Evolutionary conservation across 305 asterid species (phyloP), one percentile per base, ranked within the genome.

Genomic region (Fraxinus paxiana): DNA sequence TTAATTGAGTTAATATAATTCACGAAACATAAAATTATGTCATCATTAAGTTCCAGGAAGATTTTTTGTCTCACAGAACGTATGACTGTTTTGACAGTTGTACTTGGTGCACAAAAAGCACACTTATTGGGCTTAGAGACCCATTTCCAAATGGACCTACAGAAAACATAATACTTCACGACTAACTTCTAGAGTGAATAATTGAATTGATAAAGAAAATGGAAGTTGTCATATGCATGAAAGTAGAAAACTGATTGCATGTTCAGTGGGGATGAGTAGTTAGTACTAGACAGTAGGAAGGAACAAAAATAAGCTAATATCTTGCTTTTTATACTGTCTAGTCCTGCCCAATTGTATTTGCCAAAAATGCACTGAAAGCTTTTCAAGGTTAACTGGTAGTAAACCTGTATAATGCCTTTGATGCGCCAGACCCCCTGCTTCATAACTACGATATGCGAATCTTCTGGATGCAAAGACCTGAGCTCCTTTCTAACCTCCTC

Each of bases 331-430:
- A 65, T 26, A 65, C 18, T 10, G 3, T 65, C 73, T 8, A 20
- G 13, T 22, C 70, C 70, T 2, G 26, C 15, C 33, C 70, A 61
- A 7, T 28, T 13, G 18, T 13, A 67, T 67, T 35, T 67, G n/a
- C 24, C 74, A 69, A 69, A 28, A 3, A 13, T 30, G 41, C 22
- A 38, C 2, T 2, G 15, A 70, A 41, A 4, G 31, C 54, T 6
- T 30, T 26, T 10, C 31, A 51, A 17, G 17, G 13, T 72, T 15
- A 35, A 31, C 15, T 61, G 72, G 74, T 20, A 35, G 79, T 67
- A 26, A 54, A 92, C 98, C 97, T 94, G 94, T 84, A 94, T 89
- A 79, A 90, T 86, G 88, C 96, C 97, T 87, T 90, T 94, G 88
- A 94, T 77, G 67, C 95, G 94, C 97, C 98, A 94, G 7, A 84